Percentiles rank a stretch among this genome's conserved stretches.
These are phyloP conservation scores for Alternaria viburni DNA, from an alignment of 2,329 filamentous ascomycete species.

Conservation along the genomic window DNA sequence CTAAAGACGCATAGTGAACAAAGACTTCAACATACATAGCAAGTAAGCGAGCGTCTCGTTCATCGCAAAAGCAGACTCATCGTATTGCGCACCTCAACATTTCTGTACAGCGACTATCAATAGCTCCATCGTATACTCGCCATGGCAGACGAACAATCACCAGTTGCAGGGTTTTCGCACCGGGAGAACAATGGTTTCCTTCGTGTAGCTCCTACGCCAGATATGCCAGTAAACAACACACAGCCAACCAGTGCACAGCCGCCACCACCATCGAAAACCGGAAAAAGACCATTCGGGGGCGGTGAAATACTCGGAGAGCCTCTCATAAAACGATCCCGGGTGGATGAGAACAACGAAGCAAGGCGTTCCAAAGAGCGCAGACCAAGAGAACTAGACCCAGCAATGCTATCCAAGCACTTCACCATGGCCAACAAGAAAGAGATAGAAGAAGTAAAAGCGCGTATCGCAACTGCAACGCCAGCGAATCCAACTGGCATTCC, in stretches of 20 bases:
- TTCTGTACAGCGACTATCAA: background rate
- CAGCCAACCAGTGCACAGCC: background rate
- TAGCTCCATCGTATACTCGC: accelerated
- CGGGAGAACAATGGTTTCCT: background rate
- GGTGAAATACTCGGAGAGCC: background rate
- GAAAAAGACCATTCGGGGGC: background rate
- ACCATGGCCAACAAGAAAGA: background rate
- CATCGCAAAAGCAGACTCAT: background rate
- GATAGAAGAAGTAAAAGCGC: background rate
- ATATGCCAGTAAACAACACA: accelerated
- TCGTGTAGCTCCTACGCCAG: background rate
- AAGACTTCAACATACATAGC: background rate
- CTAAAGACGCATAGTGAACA: background rate
- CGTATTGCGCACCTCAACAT: accelerated
- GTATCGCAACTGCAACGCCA: background rate
- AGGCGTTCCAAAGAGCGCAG: background rate
- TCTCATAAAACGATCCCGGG: background rate
- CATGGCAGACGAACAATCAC: background rate
- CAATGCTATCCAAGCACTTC: background rate
- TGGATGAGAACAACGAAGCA: background rate
- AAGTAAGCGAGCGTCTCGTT: background rate
- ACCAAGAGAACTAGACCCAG: background rate
- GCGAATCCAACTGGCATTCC: background rate
- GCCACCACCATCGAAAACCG: background rate
- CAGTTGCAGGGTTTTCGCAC: background rate